Evolutionary conservation across 768 basidiomycete genomes (phyloP).

Genomic region (Tulasnella sp.): DNA sequence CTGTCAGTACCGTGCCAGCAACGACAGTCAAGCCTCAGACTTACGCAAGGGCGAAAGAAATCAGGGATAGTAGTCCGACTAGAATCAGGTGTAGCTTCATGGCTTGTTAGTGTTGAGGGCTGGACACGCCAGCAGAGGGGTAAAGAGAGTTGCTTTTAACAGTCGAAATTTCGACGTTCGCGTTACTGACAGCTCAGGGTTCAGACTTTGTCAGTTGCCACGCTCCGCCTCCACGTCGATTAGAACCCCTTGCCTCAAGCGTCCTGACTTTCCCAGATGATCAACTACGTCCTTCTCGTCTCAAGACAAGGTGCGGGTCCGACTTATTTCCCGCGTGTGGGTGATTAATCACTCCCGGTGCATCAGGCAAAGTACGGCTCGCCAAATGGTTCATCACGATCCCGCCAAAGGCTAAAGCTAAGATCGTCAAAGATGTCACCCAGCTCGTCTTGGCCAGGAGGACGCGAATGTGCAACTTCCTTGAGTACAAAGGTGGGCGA

Average conservation of each 20-base stretch:
- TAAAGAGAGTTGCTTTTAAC: not conserved
- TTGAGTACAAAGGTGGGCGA: slow-evolving; percentile 87
- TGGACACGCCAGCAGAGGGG: not conserved
- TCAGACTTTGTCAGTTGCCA: not conserved
- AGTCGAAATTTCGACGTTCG: slow-evolving; percentile 5
- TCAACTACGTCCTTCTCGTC: slow-evolving; percentile 91
- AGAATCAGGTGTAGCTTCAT: slow-evolving; percentile 11
- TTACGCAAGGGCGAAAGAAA: slow-evolving; percentile 32
- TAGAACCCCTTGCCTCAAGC: slow-evolving; percentile 22
- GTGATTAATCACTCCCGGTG: slow-evolving; percentile 34
- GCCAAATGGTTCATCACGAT: slow-evolving; percentile 96
- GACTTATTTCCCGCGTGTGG: slow-evolving; percentile 11
- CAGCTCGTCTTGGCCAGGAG: slow-evolving; percentile 87
- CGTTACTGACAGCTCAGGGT: not conserved
- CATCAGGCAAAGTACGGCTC: slow-evolving; percentile 84
- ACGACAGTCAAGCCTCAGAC: not conserved
- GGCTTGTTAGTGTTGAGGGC: not conserved
- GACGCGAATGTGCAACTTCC: slow-evolving; percentile 92
- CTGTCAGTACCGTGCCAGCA: not conserved
- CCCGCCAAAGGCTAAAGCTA: slow-evolving; percentile 76
- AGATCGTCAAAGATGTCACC: slow-evolving; percentile 95
- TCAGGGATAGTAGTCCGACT: not conserved
- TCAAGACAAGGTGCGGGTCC: slow-evolving; percentile 75
- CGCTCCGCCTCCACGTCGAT: slow-evolving; percentile 15
- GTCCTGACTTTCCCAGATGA: slow-evolving; percentile 51